Conservation (phyloP, 2,329 filamentous ascomycete genomes). For the Fusarium pseudograminearum region DNA sequence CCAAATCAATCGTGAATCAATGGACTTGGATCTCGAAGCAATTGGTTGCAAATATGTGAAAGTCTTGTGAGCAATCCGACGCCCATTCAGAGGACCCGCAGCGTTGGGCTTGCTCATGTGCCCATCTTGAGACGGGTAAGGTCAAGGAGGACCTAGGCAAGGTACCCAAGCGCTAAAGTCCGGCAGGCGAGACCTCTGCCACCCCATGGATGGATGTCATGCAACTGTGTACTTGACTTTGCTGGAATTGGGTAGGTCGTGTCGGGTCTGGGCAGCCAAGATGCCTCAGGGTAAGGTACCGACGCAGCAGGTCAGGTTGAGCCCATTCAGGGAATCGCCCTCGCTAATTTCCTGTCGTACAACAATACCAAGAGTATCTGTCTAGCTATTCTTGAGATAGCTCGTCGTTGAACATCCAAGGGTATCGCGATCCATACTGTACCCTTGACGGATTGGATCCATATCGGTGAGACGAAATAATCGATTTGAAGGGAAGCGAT, state of each 20-base stretch:
- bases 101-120: slow-evolving; percentile 62
- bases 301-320: slow-evolving; percentile 3
- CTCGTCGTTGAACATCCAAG: slow-evolving; percentile 9
- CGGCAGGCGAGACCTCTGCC: slow-evolving; percentile 28
- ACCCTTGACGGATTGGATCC: slow-evolving; percentile 1
- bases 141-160: slow-evolving; percentile 34
- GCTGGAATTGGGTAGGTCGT: neutral
- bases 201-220: slow-evolving; percentile 10
- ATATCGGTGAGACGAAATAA: slow-evolving; percentile 7
- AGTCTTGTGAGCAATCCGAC: slow-evolving; percentile 41
- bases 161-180: slow-evolving; percentile 27
- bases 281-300: slow-evolving; percentile 21
- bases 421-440: neutral
- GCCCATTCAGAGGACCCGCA: slow-evolving; percentile 51
- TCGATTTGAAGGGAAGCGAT: neutral
- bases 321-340: slow-evolving; percentile 4
- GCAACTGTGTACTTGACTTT: neutral
- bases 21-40: slow-evolving; percentile 16
- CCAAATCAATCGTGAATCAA: slow-evolving; percentile 6
- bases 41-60: slow-evolving; percentile 28
- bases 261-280: neutral
- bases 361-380: neutral
- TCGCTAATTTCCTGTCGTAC: slow-evolving; percentile 1
- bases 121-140: slow-evolving; percentile 57
- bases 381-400: slow-evolving; percentile 4